phyloP scores from a whole-genome alignment of 164 flowering plant genomes.

The Brasenia schreberi region DNA sequence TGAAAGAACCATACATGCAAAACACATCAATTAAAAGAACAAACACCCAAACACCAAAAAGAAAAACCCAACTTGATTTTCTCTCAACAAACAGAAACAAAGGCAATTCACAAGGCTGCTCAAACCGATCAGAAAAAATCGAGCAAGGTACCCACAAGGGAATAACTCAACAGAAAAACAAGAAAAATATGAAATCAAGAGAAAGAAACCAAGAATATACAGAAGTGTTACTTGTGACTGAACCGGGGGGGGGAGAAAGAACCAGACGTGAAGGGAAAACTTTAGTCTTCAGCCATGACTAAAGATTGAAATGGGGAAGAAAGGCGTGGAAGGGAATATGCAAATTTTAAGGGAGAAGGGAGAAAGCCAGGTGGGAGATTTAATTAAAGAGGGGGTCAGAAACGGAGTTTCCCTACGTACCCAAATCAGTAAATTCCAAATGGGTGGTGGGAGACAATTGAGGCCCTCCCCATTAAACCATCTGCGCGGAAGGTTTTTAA shows the following conservation, averaged over 20 bases:
- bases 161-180: not conserved
- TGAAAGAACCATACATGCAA: not conserved
- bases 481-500: not conserved
- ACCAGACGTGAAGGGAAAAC: not conserved
- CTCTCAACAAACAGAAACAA: not conserved
- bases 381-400: not conserved
- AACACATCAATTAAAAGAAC: not conserved
- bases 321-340: not conserved
- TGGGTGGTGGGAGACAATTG: not conserved
- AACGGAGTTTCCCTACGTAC: not conserved
- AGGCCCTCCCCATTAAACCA: not conserved
- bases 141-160: not conserved
- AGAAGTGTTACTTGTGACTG: not conserved
- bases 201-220: not conserved
- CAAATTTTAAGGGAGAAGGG: not conserved
- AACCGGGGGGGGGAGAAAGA: not conserved
- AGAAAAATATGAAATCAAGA: not conserved
- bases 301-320: not conserved
- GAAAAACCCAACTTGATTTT: not conserved
- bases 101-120: not conserved
- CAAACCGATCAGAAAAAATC: not conserved
- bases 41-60: not conserved
- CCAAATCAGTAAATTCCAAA: not conserved
- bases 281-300: not conserved
- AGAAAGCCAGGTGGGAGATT: not conserved